Evolutionary conservation across 2,329 filamentous ascomycete genomes (phyloP).

Genomic region (Aspergillus sp.): DNA sequence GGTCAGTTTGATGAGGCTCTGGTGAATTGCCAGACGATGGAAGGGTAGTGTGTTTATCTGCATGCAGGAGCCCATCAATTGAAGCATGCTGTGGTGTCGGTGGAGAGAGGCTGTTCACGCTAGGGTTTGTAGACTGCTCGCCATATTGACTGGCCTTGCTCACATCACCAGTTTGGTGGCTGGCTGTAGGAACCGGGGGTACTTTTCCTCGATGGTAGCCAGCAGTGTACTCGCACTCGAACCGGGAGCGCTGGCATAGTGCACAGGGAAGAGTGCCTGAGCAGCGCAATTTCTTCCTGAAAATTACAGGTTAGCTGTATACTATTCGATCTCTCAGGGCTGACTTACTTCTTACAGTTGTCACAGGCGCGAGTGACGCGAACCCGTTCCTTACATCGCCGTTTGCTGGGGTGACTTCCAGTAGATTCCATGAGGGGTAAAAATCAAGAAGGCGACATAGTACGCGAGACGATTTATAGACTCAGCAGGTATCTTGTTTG

Average conservation of each 20-base stretch:
- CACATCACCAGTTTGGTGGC: neutral
- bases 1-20: conserved; percentile 17
- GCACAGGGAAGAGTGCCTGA: conserved; percentile 17
- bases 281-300: conserved; percentile 18
- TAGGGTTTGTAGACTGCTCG: neutral
- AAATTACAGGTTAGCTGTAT: neutral
- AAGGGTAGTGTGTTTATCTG: neutral
- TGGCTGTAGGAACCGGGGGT: conserved; percentile 10
- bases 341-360: conserved; percentile 13
- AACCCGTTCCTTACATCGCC: conserved; percentile 16
- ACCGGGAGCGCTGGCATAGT: conserved; percentile 7
- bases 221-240: conserved; percentile 14
- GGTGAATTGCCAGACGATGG: conserved; percentile 13
- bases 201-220: conserved; percentile 15
- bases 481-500: no score
- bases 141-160: neutral
- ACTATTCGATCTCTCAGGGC: neutral
- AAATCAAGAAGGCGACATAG: neutral
- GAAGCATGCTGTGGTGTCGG: neutral
- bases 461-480: neutral
- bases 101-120: neutral
- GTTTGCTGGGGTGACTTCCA: conserved; percentile 7
- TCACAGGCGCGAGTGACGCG: conserved; percentile 19
- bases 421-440: conserved; percentile 5
- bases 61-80: neutral